Evolutionary conservation across 805 yeast genomes (phyloP).

Genomic region (Cyberlindnera nakhonratchasimensis): DNA sequence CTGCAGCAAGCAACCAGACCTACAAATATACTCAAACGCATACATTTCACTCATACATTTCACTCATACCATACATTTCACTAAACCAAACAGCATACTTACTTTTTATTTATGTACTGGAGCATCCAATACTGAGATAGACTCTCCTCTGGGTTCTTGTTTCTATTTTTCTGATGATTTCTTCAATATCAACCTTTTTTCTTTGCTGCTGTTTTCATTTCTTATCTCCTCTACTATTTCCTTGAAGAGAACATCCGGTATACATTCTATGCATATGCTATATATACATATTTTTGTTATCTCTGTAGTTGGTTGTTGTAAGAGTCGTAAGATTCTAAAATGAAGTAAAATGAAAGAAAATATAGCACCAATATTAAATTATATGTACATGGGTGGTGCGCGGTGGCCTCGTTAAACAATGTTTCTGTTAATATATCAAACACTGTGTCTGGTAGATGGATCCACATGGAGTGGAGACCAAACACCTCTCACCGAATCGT

Average conservation of each 20-base stretch:
- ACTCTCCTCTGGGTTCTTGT: too few relatives aligned
- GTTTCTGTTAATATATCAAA: slow-evolving; percentile 2
- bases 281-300: too few relatives aligned
- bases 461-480: slow-evolving; percentile 95
- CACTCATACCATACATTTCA: background rate
- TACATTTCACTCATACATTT: background rate
- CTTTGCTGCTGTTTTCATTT: too few relatives aligned
- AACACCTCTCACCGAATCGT: slow-evolving; percentile 86
- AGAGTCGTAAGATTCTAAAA: too few relatives aligned
- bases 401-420: background rate
- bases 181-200: too few relatives aligned
- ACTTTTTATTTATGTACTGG: background rate
- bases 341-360: background rate
- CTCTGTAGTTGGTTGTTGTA: too few relatives aligned
- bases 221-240: too few relatives aligned
- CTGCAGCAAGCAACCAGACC: too few relatives aligned
- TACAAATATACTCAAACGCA: background rate
- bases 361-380: background rate
- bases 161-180: too few relatives aligned
- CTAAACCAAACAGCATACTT: background rate
- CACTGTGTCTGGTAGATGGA: slow-evolving; percentile 43
- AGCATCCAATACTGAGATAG: too few relatives aligned
- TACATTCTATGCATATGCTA: too few relatives aligned
- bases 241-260: too few relatives aligned
- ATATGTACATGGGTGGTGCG: slow-evolving; percentile 1